These are phyloP conservation scores for Gossypium gossypioides DNA, from an alignment of 441 rosid genomes.

Conservation along the genomic window DNA sequence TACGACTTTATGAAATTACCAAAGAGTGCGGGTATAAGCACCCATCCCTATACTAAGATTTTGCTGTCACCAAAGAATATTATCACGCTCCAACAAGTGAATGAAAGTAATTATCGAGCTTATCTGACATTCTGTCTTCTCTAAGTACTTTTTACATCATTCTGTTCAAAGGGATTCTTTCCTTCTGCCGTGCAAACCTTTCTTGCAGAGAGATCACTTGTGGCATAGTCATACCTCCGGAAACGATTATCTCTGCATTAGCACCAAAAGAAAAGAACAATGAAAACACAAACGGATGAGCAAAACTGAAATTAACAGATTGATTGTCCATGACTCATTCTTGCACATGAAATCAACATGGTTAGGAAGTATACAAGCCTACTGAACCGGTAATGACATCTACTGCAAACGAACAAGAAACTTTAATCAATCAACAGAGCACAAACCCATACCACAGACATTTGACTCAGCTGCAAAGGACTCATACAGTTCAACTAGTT, in stretches of 20 bases:
- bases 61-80: slow-evolving; percentile 14
- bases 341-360: background rate
- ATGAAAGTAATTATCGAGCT: background rate
- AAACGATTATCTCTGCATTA: slow-evolving; percentile 55
- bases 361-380: background rate
- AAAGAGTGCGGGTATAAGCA: background rate
- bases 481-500: background rate
- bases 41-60: slow-evolving; percentile 13
- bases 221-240: slow-evolving; percentile 75
- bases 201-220: slow-evolving; percentile 43
- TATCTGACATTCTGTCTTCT: background rate
- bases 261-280: background rate
- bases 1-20: background rate
- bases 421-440: background rate
- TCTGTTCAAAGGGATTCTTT: slow-evolving; percentile 45
- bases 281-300: background rate
- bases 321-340: background rate
- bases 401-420: background rate
- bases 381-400: background rate
- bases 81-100: slow-evolving; percentile 4
- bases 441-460: background rate
- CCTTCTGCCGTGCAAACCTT: slow-evolving; percentile 30
- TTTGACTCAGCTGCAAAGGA: background rate
- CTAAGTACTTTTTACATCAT: slow-evolving; percentile 23
- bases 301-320: background rate